Base-by-base conservation (phyloP, 1,284 basidiomycete species). In the Trichosporon asahii region DNA sequence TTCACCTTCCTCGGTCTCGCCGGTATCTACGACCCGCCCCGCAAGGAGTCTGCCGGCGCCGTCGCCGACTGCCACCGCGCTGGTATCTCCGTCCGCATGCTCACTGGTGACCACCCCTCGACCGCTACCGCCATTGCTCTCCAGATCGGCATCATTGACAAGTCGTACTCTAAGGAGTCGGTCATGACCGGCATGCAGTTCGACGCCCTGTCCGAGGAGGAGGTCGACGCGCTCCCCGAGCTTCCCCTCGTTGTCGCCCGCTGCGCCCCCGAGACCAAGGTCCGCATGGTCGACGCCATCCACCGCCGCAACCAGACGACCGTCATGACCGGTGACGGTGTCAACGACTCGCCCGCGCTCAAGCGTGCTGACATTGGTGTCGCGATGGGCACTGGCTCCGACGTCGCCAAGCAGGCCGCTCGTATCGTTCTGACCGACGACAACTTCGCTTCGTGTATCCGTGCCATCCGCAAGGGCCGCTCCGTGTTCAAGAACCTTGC, bases 301-400 rank as follows among this genome's bases (percentile, higher is more conserved):
- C 87, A 88, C 78, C 84, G 88, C 65, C 77, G 86, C 33, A 77
- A 80, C 69, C 72, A 81, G 67, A 77, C 76, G 23, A 82, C 83
- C 6, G 80, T 84, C 67, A 85, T 85, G 84, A 85, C 85, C 15
- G 84, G 85, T 68, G 83, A 84, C 70, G 87, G 87, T 76, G 85
- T 91, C 71, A 90, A 90, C 77, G 87, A 88, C 76, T 85, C 85
- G 6, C 87, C 87, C 11, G 84, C 87, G 76, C 80, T 88, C 70
- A 87, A 87, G 76, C 84, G 85, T 37, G 87, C 88, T 25, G 87
- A 88, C 66, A 87, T 89, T 29, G 88, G 88, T 67, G 88, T 91
- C 73, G 89, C 88, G 11, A 91, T 91, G 90, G 90, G 90, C 44
- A 87, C 86, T 6, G 90, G 90, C n/a, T 88, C 87, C 7, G 90